These are phyloP conservation scores for Zostera marina DNA, from an alignment of 116 monocot genomes.

Conservation along the genomic window DNA sequence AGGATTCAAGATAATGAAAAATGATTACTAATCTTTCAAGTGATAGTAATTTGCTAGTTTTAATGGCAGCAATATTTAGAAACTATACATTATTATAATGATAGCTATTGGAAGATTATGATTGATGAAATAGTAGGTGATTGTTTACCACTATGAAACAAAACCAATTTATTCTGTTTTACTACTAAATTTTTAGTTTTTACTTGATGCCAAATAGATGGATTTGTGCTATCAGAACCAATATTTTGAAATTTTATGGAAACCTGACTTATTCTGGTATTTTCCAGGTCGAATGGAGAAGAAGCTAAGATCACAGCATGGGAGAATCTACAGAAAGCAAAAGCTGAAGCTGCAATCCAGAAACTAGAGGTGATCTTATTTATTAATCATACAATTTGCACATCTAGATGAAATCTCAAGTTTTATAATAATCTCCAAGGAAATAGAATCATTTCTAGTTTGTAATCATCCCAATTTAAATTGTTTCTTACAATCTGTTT, in stretches of 20 bases:
- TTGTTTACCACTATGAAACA: too few relatives aligned
- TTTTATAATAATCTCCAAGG: neutral
- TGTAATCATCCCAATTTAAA: neutral
- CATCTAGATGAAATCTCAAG: neutral
- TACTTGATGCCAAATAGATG: neutral
- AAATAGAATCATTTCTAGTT: neutral
- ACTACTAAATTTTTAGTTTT: neutral
- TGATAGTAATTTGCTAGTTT: neutral
- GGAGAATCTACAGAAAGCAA: slow-evolving; percentile 81
- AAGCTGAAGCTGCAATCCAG: slow-evolving; percentile 71
- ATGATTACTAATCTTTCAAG: neutral
- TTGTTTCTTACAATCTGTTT: neutral
- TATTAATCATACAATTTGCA: neutral
- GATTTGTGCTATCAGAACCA: neutral
- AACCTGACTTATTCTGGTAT: neutral
- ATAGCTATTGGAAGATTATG: neutral
- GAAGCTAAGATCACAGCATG: slow-evolving; percentile 82
- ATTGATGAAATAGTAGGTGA: neutral
- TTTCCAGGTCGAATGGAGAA: slow-evolving; percentile 45
- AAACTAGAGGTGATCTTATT: slow-evolving; percentile 46
- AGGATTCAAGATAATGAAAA: neutral
- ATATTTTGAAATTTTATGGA: neutral
- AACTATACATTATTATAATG: neutral
- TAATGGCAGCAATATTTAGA: neutral
- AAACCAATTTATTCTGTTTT: too few relatives aligned